These are phyloP conservation scores for Pinus taeda DNA, from an alignment of 75 land plant species.

Conservation along the genomic window DNA sequence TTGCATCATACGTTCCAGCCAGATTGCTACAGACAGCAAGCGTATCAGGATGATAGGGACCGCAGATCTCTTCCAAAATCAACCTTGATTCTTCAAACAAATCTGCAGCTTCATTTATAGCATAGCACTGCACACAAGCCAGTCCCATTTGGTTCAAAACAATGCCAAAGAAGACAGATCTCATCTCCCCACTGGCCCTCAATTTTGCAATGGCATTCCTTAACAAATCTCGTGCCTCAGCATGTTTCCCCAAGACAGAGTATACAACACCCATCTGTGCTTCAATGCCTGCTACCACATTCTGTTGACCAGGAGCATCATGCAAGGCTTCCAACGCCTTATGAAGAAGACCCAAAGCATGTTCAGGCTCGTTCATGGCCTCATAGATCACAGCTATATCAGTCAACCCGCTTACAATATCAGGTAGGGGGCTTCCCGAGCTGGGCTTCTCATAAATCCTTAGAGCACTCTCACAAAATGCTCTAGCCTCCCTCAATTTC, in stretches of 20 bases:
- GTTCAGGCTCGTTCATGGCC: background rate
- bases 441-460: conserved; percentile 61
- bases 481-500: conserved; percentile 60
- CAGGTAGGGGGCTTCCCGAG: conserved; percentile 40
- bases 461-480: conserved; percentile 77
- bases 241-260: conserved; percentile 59
- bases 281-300: conserved; percentile 71
- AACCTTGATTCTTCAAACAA: conserved; percentile 72
- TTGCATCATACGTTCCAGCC: conserved; percentile 58
- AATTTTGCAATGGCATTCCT: conserved; percentile 63
- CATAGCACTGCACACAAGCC: conserved; percentile 67
- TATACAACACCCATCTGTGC: conserved; percentile 88
- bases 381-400: background rate
- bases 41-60: conserved; percentile 69
- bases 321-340: conserved; percentile 33
- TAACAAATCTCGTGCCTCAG: conserved; percentile 44
- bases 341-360: background rate
- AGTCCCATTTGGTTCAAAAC: conserved; percentile 90
- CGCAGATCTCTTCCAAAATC: conserved; percentile 68
- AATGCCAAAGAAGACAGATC: conserved; percentile 63
- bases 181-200: conserved; percentile 54
- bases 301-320: conserved; percentile 47
- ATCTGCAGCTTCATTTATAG: conserved; percentile 63
- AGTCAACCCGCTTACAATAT: conserved; percentile 60
- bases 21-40: conserved; percentile 82